Percentiles rank a stretch among this genome's conserved stretches.
These are phyloP conservation scores for Scutellaria minor DNA, from an alignment of 257 asterid species.

Conservation along the genomic window DNA sequence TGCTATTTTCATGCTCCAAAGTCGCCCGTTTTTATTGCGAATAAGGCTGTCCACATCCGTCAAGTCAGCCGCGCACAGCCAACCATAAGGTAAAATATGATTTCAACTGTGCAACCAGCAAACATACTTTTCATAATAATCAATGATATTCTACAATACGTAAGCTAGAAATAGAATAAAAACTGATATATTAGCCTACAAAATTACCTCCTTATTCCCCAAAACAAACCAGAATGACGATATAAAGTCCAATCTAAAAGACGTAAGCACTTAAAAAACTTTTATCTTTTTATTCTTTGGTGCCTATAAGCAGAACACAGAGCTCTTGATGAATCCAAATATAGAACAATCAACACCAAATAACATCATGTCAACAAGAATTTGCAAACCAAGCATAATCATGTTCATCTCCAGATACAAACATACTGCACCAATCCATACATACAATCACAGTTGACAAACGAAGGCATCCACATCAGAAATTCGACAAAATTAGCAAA, in stretches of 20 bases:
- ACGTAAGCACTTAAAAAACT: not conserved
- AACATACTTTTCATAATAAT: conserved; percentile 3
- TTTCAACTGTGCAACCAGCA: not conserved
- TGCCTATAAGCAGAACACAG: not conserved
- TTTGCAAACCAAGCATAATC: not conserved
- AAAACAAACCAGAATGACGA: not conserved
- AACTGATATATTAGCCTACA: not conserved
- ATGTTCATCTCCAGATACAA: not conserved
- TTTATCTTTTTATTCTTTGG: not conserved
- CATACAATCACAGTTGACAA: not conserved
- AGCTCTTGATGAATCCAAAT: not conserved
- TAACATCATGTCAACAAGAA: conserved; percentile 23
- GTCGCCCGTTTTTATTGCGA: not conserved
- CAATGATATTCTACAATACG: not conserved
- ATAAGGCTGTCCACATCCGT: not conserved
- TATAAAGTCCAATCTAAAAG: conserved; percentile 7
- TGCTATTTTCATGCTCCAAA: not conserved
- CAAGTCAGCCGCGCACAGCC: not conserved
- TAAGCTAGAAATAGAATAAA: not conserved
- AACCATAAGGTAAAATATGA: too few relatives aligned
- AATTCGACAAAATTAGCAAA: conserved; percentile 4
- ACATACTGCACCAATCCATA: not conserved
- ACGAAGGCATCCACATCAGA: conserved; percentile 13
- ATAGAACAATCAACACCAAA: not conserved
- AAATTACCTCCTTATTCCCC: not conserved